Evolutionary conservation across 371 early-diverging fungal species (phyloP).

Genomic region (Apophysomyces ossiformis): DNA sequence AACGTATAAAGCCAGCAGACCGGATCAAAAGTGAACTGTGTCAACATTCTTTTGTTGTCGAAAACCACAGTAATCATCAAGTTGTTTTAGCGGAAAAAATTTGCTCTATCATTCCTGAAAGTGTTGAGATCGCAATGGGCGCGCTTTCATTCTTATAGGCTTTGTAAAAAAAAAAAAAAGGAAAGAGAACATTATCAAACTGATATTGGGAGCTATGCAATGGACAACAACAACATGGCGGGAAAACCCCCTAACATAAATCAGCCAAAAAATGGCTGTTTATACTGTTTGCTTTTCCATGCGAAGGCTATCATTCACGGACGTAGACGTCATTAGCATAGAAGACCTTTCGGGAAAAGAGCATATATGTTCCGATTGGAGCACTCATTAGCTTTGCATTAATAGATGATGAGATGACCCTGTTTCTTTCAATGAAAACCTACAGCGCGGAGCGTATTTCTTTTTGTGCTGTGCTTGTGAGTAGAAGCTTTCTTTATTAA

Average conservation of each 20-base stretch:
- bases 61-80: conserved; percentile 9
- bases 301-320: no score
- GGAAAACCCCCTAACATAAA: no score
- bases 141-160: not conserved
- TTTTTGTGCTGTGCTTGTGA: no score
- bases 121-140: conserved; percentile 4
- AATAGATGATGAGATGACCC: no score
- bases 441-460: no score
- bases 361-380: no score
- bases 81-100: not conserved
- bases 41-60: conserved; percentile 11
- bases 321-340: no score
- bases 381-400: no score
- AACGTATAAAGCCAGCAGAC: conserved; percentile 3
- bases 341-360: no score
- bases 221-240: not conserved
- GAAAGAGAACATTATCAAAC: not conserved
- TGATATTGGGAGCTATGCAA: not conserved
- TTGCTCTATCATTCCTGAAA: conserved; percentile 1
- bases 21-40: conserved; percentile 9
- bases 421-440: no score
- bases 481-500: no score
- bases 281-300: not conserved
- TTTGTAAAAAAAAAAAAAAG: not conserved
- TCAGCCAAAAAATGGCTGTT: no score